Base-by-base conservation (phyloP, 2,329 filamentous ascomycete genomes). In the Clonostachys rhizophaga region DNA sequence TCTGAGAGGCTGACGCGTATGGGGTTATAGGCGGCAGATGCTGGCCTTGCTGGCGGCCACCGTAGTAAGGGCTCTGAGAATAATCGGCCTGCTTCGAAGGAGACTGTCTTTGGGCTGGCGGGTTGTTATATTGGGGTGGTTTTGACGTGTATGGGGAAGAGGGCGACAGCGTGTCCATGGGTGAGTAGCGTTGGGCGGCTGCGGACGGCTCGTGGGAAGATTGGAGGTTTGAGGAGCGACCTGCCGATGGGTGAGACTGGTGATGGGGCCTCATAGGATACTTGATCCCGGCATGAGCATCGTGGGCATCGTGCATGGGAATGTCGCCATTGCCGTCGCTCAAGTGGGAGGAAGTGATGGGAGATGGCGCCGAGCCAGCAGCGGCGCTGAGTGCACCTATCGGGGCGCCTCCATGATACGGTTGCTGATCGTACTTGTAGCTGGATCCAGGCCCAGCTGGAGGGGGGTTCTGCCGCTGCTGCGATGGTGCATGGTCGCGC, bases 131-230 rank as follows among this genome's bases (percentile, higher is more conserved):
- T 72, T 86, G 71, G 62, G 79, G 76, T 74, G 81, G 64, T 74
- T 87, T 70, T 71, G 77, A 62, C 42, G 81, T 79, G 69, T 95
- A 95, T 34, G 90, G 84, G 47, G 88, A 86, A 34, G 86, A 83
- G 39, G 91, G 89, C 50, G 91, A 90, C 51, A 95, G 74, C 14
- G 83, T 81, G 65, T 96, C 92, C 91, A 96, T 96, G 53, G 92
- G 94, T 42, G 92, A 97, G 70, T 97, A 97, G 62, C 91, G 84
- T 65, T 95, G 89, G 50, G 91, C 89, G 48, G 90, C 89, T 44
- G 89, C 78, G 40, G 90, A 94, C 49, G 88, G 84, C 60, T 84
- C 66, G 47, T 64, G 84, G 44, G 85, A 73, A 42, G 86, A 87
- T 64, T 92, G 86, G 57, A 90, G 81, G 52, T 81, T 89, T 50